Evolutionary conservation across 345 rosid genomes (phyloP), one percentile per base, ranked within the genome.

Genomic region (Hibiscus mutabilis): DNA sequence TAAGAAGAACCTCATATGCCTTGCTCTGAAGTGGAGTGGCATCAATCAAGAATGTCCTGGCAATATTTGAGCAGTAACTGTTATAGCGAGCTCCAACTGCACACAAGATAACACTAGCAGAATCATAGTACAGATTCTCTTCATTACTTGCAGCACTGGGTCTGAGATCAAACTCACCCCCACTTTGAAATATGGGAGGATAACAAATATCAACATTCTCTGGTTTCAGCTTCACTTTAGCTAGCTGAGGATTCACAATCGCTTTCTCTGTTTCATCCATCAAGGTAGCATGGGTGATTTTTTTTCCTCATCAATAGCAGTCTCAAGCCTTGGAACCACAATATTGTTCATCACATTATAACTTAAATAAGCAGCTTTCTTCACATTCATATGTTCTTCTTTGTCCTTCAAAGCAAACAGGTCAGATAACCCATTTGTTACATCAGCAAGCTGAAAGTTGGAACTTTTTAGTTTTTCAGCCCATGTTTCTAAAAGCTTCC

Each of bases 171-270:
- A 90, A 94, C 59, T 82, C 75, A 19, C 91, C 97, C 69, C 99
- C 99, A 74, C 97, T 94, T 77, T 92, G 99, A 75, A 94, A 92
- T 64, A 94, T 87, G 0, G 97, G 97, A 66, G 97, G 99, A 72
- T 94, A 94, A 75, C 99, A 94, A 51, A 91, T 92, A 74, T 94
- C 99, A 55, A 94, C 93, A 73, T 92, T 94, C 74, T 87, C 97
- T 46, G 95, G 84, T 87, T 78, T 92, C 77, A 91, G 84, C 87
- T 92, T 94, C 74, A 89, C 93, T 75, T 85, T 82, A 70, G 90
- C 90, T 76, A 80, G 88, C 40, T 95, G 73, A 40, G 99, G 97
- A 75, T 91, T 93, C 69, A 90, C 53, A 75, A 94, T 89, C 2
- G 96, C 84, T 83, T 91, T 91, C 86, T 94, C 93, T 0, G 97